A percentile compares a stretch with the other conserved stretches of the same genome.
Conservation (phyloP, 116 monocot species). For the Phalaenopsis hybrid region DNA sequence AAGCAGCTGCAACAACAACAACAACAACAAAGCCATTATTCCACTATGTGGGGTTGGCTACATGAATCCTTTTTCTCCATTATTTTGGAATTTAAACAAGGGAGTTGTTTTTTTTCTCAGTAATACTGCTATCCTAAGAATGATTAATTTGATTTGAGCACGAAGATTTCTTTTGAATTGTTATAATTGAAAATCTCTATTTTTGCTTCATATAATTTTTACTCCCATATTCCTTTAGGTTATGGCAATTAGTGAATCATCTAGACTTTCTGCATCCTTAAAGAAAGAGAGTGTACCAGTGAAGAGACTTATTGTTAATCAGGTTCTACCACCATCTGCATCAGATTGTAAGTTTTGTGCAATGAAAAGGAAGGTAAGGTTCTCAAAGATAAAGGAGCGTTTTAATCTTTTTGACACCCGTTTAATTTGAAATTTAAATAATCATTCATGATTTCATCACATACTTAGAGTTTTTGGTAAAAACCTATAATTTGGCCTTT, state of each 20-base stretch:
- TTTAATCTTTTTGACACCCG: background rate
- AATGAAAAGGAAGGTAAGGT: constrained; percentile 74
- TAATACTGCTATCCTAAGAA: background rate
- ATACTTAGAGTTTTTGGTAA: background rate
- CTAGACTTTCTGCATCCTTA: constrained; percentile 71
- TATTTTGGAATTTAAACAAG: no score
- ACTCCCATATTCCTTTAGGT: constrained; percentile 28
- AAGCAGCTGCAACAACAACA: no score
- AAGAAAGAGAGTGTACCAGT: constrained; percentile 88
- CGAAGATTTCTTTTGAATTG: background rate
- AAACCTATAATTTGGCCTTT: background rate
- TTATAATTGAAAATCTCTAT: background rate
- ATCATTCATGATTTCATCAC: background rate
- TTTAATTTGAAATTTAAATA: no score
- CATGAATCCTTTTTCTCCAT: background rate
- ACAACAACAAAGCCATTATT: no score
- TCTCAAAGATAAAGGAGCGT: background rate
- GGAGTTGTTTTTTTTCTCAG: no score
- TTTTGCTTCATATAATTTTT: background rate
- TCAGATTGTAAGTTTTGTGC: constrained; percentile 96
- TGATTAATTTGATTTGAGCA: background rate
- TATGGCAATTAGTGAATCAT: constrained; percentile 83
- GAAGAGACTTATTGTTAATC: constrained; percentile 81
- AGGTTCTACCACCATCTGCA: constrained; percentile 78
- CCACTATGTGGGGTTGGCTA: no score